phyloP scores from a whole-genome alignment of 495 filamentous ascomycete genomes.

The Pyronema domesticum region DNA sequence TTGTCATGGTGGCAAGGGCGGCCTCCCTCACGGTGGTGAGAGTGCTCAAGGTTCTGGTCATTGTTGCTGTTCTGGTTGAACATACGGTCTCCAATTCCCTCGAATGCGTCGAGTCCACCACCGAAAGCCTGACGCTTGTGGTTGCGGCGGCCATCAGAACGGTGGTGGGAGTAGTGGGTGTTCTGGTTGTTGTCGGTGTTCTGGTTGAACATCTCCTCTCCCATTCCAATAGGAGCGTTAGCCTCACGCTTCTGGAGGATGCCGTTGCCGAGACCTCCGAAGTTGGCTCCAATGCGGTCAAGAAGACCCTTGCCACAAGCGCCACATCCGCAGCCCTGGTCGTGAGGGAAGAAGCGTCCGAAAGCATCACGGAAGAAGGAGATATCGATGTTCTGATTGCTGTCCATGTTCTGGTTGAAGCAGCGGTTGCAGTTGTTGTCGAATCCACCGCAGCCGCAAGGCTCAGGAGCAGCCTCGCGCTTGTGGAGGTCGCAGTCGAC shows the following conservation, averaged over 20 bases:
- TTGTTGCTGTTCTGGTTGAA: background rate
- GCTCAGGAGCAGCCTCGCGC: background rate
- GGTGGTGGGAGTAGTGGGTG: background rate
- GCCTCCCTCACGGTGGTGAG: too few species aligned
- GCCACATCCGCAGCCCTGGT: background rate
- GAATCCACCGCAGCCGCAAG: background rate
- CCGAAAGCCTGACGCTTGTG: background rate
- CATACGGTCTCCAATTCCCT: background rate
- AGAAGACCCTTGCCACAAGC: background rate
- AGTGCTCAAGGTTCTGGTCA: background rate
- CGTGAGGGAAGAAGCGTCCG: background rate
- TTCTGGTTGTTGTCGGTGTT: conserved; percentile 4
- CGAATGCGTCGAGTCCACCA: background rate
- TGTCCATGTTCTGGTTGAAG: background rate
- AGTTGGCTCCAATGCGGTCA: background rate
- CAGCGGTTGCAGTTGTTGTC: background rate
- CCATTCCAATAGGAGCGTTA: background rate
- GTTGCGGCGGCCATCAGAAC: background rate
- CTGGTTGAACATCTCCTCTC: background rate
- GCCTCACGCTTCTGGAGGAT: background rate
- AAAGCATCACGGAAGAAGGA: background rate
- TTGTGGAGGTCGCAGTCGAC: background rate
- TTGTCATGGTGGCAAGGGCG: too few species aligned
- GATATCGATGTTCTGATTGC: background rate
- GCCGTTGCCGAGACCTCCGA: background rate